phyloP scores from a whole-genome alignment of 257 asterid genomes.

The Lithospermum erythrorhizon region DNA sequence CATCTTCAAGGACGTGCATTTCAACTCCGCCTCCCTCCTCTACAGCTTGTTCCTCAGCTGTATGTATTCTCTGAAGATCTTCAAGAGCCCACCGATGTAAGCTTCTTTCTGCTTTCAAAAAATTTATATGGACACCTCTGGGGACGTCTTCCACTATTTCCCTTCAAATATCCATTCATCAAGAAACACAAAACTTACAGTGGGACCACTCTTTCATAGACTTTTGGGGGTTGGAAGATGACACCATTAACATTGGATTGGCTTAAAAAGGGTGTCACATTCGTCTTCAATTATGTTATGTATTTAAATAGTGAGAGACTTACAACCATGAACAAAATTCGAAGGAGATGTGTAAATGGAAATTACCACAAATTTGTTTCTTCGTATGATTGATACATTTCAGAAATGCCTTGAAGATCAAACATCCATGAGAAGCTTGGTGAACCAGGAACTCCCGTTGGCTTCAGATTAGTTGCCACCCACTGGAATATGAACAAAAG shows the following conservation, averaged over 20 bases:
- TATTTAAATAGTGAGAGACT: not conserved
- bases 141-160: slow-evolving; percentile 89
- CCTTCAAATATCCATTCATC: slow-evolving; percentile 33
- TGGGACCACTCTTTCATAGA: not conserved
- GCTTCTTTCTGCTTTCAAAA: slow-evolving; percentile 94
- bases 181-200: not conserved
- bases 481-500: slow-evolving; percentile 34
- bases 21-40: slow-evolving; percentile 97
- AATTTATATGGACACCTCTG: slow-evolving; percentile 82
- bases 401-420: slow-evolving; percentile 74
- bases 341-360: not conserved
- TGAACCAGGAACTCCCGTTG: slow-evolving; percentile 38
- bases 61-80: slow-evolving; percentile 82
- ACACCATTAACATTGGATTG: not conserved
- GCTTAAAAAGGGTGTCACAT: not conserved
- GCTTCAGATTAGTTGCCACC: slow-evolving; percentile 89
- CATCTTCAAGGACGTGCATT: slow-evolving; percentile 97
- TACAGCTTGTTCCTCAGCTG: slow-evolving; percentile 86
- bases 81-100: slow-evolving; percentile 95
- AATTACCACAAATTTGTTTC: slow-evolving; percentile 72
- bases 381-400: slow-evolving; percentile 92
- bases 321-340: not conserved
- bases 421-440: slow-evolving; percentile 69
- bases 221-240: not conserved
- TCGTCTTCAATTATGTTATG: not conserved